Conservation (phyloP, 1,284 basidiomycete species). For the Phellinidium pouzarii region DNA sequence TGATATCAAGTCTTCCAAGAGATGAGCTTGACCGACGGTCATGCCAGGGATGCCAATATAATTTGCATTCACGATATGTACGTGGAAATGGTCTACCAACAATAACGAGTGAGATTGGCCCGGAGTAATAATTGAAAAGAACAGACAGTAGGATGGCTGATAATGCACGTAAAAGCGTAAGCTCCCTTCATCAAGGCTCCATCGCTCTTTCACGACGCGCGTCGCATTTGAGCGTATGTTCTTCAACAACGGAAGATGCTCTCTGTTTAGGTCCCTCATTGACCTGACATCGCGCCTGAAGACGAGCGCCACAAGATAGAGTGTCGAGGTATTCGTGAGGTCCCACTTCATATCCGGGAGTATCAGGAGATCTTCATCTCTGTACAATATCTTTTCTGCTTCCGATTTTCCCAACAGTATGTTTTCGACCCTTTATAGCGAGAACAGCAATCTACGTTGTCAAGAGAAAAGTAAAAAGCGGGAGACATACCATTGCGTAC, state of each 20-base stretch:
- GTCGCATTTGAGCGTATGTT: slow-evolving; percentile 56
- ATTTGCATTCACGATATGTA: slow-evolving; percentile 84
- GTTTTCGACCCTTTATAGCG: slow-evolving; percentile 68
- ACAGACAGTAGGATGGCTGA: slow-evolving; percentile 92
- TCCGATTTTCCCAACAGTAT: slow-evolving; percentile 81
- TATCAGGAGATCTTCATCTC: slow-evolving; percentile 71
- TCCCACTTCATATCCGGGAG: slow-evolving; percentile 97
- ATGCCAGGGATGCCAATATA: slow-evolving; percentile 62
- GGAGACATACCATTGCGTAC: slow-evolving; percentile 70
- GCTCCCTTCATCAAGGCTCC: slow-evolving; percentile 51
- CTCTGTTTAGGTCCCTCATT: slow-evolving; percentile 61
- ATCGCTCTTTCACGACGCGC: slow-evolving; percentile 50
- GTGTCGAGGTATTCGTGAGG: slow-evolving; percentile 55
- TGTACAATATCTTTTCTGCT: slow-evolving; percentile 67
- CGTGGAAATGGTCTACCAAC: slow-evolving; percentile 84
- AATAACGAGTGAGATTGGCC: not conserved
- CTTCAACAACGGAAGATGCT: slow-evolving; percentile 65
- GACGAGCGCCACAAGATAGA: slow-evolving; percentile 74
- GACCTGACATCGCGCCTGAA: slow-evolving; percentile 51
- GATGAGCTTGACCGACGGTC: slow-evolving; percentile 86
- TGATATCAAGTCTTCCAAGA: slow-evolving; percentile 87
- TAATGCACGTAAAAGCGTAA: slow-evolving; percentile 89
- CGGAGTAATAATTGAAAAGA: not conserved
- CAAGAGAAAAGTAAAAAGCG: not conserved
- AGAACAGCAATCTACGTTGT: not conserved